Conservation (phyloP, 805 yeast species). For the Phaffomyces antillensis region DNA sequence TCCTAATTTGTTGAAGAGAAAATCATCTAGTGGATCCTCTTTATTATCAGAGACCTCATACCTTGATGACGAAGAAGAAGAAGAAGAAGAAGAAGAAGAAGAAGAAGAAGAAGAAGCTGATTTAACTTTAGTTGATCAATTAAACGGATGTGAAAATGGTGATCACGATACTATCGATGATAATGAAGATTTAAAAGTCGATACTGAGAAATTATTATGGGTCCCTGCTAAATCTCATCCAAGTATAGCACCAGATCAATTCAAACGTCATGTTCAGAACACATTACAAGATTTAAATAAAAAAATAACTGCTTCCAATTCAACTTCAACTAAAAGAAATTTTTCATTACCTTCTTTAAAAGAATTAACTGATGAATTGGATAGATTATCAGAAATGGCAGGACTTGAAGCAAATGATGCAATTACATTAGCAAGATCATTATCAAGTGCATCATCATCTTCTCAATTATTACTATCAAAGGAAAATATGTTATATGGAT, state of each 20-base stretch:
- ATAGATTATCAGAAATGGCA: slow-evolving; percentile 65
- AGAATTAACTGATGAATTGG: slow-evolving; percentile 69
- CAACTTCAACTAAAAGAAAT: slow-evolving; percentile 1
- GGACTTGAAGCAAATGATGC: slow-evolving; percentile 79
- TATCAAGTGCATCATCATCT: slow-evolving; percentile 64
- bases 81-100: background rate
- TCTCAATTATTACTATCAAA: slow-evolving; percentile 17
- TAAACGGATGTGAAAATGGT: too few relatives aligned
- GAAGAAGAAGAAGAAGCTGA: background rate
- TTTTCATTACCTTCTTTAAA: slow-evolving; percentile 52
- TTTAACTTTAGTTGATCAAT: slow-evolving; percentile 6
- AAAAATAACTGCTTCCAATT: slow-evolving; percentile 2
- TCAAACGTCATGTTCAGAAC: slow-evolving; percentile 55
- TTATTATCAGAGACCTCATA: slow-evolving; percentile 10
- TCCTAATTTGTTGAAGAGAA: slow-evolving; percentile 3
- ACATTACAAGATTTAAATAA: slow-evolving; percentile 24
- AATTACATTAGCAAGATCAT: slow-evolving; percentile 70
- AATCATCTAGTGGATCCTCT: slow-evolving; percentile 13
- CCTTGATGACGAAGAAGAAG: slow-evolving; percentile 2
- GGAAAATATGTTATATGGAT: slow-evolving; percentile 2
- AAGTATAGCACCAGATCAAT: slow-evolving; percentile 87
- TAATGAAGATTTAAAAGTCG: slow-evolving; percentile 18
- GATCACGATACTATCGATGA: slow-evolving; percentile 1
- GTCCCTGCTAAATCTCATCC: slow-evolving; percentile 96
- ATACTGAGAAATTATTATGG: slow-evolving; percentile 63